These are phyloP conservation scores for Erysimum cheiranthoides DNA, from an alignment of 345 rosid genomes.

Conservation along the genomic window DNA sequence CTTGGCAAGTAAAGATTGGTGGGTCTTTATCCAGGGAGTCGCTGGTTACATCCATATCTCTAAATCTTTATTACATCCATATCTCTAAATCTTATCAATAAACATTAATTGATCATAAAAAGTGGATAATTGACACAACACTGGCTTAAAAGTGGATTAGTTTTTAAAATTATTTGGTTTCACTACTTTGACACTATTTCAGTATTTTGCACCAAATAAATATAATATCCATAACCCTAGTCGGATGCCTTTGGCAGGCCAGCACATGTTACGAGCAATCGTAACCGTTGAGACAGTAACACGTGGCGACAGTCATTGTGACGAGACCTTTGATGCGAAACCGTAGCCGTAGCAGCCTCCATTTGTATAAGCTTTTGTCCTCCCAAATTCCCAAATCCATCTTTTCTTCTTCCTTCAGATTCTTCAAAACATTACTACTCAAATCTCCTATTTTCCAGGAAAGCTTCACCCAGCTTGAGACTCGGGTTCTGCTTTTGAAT, in stretches of 20 bases:
- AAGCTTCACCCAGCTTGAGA: constrained; percentile 7
- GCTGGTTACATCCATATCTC: no score
- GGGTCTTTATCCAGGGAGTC: no score
- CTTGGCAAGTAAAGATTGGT: no score
- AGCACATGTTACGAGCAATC: constrained; percentile 29
- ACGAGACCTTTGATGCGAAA: constrained; percentile 35
- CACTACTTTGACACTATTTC: no score
- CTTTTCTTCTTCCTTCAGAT: constrained; percentile 9
- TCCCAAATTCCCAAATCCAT: constrained; percentile 21
- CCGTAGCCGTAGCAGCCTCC: constrained; percentile 43
- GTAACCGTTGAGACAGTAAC: constrained; percentile 32
- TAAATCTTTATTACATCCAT: no score
- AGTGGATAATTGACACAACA: no score
- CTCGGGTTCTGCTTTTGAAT: constrained; percentile 7
- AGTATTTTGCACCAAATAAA: no score
- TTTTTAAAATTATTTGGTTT: no score
- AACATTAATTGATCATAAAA: no score
- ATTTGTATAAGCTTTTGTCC: constrained; percentile 11
- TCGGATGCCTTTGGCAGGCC: not conserved
- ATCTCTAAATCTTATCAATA: no score
- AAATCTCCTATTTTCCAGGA: not conserved
- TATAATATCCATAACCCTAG: constrained; percentile 34
- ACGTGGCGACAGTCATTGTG: constrained; percentile 31
- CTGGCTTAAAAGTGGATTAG: no score
- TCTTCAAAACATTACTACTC: not conserved